These are phyloP conservation scores for Saturnispora halmiae DNA, from an alignment of 805 yeast genomes.

Conservation along the genomic window DNA sequence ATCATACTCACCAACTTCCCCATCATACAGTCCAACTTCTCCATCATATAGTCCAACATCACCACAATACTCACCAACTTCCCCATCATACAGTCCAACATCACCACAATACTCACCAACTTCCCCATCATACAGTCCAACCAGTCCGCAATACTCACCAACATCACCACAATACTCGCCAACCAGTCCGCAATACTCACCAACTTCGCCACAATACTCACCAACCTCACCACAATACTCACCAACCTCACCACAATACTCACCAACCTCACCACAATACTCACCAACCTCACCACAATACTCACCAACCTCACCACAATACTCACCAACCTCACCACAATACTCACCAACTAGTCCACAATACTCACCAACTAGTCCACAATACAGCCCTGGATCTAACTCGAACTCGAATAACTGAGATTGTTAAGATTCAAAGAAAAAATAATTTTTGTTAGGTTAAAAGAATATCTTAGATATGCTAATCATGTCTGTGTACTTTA, in stretches of 20 bases:
- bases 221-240: conserved; percentile 65
- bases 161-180: conserved; percentile 57
- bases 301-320: conserved; percentile 73
- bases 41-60: conserved; percentile 75
- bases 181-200: conserved; percentile 54
- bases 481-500: conserved; percentile 9
- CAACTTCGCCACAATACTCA: conserved; percentile 49
- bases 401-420: conserved; percentile 38
- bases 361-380: conserved; percentile 67
- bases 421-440: neutral
- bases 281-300: conserved; percentile 74
- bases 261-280: conserved; percentile 65
- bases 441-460: neutral
- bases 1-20: conserved; percentile 65
- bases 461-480: conserved; percentile 1
- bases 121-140: conserved; percentile 54
- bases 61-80: conserved; percentile 69
- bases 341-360: conserved; percentile 80
- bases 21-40: conserved; percentile 51
- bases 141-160: conserved; percentile 55
- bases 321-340: conserved; percentile 66
- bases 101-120: conserved; percentile 73
- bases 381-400: conserved; percentile 59
- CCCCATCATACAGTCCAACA: conserved; percentile 54
- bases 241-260: conserved; percentile 74